Evolutionary conservation across 768 basidiomycete species (phyloP).

Genomic region (Lactarius pseudohatsudake): DNA sequence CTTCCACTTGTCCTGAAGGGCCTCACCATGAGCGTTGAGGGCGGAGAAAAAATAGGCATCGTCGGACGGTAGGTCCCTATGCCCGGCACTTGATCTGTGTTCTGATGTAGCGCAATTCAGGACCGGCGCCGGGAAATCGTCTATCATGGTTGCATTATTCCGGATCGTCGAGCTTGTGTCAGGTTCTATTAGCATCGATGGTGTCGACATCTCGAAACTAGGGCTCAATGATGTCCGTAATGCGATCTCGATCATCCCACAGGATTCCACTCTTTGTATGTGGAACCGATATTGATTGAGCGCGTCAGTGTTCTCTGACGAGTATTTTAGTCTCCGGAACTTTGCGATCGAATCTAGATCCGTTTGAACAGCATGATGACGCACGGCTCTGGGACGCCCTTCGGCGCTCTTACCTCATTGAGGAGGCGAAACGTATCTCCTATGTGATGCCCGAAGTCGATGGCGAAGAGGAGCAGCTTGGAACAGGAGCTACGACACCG

Average conservation of each 20-base stretch:
- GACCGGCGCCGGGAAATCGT: slow-evolving; percentile 88
- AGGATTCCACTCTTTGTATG: slow-evolving; percentile 53
- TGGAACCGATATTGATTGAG: slow-evolving; percentile 50
- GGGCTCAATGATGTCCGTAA: slow-evolving; percentile 73
- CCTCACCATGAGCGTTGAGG: slow-evolving; percentile 63
- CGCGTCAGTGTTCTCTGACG: slow-evolving; percentile 19
- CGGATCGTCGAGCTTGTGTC: slow-evolving; percentile 77
- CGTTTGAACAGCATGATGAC: slow-evolving; percentile 80
- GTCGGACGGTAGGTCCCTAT: slow-evolving; percentile 56
- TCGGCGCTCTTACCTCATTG: slow-evolving; percentile 79
- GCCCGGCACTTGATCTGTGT: slow-evolving; percentile 7
- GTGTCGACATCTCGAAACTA: slow-evolving; percentile 76
- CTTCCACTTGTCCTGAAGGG: slow-evolving; percentile 88
- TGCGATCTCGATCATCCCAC: slow-evolving; percentile 77
- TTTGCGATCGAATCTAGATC: slow-evolving; percentile 84
- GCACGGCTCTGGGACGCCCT: slow-evolving; percentile 85
- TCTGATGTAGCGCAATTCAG: slow-evolving; percentile 27
- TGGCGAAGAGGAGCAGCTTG: slow-evolving; percentile 42
- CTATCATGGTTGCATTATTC: slow-evolving; percentile 86
- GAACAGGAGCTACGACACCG: slow-evolving; percentile 31
- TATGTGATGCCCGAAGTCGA: slow-evolving; percentile 33
- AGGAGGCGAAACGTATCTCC: slow-evolving; percentile 39
- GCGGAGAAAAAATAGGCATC: slow-evolving; percentile 90
- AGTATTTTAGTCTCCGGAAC: slow-evolving; percentile 66
- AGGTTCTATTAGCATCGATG: slow-evolving; percentile 79